Percentiles rank a stretch among this genome's conserved stretches.
phyloP scores from a whole-genome alignment of 2,329 filamentous ascomycete genomes.

The Colletotrichum tamarilloi region DNA sequence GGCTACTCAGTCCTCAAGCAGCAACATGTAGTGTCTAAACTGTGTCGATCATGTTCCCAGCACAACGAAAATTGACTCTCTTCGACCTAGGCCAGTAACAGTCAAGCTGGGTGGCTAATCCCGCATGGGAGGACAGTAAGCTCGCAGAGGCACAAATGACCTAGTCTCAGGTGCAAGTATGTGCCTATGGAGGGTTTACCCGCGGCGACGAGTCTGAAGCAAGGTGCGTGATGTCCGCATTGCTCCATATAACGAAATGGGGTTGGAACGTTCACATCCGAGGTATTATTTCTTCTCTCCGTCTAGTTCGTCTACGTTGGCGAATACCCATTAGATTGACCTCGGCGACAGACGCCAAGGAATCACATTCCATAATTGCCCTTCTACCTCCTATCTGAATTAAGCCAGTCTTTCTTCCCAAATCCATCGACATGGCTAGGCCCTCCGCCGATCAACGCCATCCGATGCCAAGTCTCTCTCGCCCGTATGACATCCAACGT shows the following conservation, averaged over 20 bases:
- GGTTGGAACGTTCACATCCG: no score
- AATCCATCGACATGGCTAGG: neutral
- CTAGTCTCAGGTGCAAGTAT: neutral
- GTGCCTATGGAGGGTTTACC: no score
- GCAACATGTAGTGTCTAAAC: no score
- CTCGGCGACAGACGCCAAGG: neutral
- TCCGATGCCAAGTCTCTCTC: constrained; percentile 13
- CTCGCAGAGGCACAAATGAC: neutral
- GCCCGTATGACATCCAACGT: constrained; percentile 6
- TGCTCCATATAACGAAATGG: no score
- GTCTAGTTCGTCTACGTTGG: neutral
- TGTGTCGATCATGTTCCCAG: neutral
- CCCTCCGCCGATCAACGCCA: neutral
- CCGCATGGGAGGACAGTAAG: neutral
- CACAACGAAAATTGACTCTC: neutral
- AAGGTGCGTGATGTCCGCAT: no score
- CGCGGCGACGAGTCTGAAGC: no score
- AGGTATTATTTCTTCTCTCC: constrained; percentile 22
- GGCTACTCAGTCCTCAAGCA: no score
- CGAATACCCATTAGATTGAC: neutral
- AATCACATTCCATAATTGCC: neutral
- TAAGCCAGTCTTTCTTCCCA: neutral
- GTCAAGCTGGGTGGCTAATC: constrained; percentile 8
- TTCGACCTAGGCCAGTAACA: constrained; percentile 7
- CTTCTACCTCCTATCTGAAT: neutral